phyloP scores from a whole-genome alignment of 2,329 filamentous ascomycete species.

The Fonsecaea multimorphosa region DNA sequence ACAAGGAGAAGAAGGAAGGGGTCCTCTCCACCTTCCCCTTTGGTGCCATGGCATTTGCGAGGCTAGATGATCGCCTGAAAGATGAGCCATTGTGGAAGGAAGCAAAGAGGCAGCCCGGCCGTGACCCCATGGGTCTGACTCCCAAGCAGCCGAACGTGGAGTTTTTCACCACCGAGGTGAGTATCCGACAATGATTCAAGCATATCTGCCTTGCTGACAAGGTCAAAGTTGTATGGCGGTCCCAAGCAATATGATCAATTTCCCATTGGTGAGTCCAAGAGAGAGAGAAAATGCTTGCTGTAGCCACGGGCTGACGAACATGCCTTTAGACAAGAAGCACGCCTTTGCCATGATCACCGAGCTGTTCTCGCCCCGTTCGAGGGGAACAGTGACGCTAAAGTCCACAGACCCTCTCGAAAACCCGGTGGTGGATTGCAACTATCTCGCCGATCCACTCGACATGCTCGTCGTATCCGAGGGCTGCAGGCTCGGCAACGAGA shows the following conservation, averaged over 20 bases:
- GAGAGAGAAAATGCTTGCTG: neutral
- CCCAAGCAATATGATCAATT: constrained; percentile 64
- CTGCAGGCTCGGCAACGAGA: constrained; percentile 65
- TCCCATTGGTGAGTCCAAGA: constrained; percentile 48
- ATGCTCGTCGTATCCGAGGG: constrained; percentile 65
- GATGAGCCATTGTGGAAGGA: constrained; percentile 62
- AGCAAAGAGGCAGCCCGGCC: constrained; percentile 54
- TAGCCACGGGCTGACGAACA: neutral
- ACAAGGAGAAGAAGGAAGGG: constrained; percentile 64
- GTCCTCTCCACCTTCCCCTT: constrained; percentile 68
- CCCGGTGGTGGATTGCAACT: constrained; percentile 65
- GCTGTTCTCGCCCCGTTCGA: constrained; percentile 63
- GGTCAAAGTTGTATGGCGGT: constrained; percentile 41
- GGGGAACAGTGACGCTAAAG: constrained; percentile 61
- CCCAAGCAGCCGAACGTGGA: constrained; percentile 65
- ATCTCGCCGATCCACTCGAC: constrained; percentile 63
- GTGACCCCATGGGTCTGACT: constrained; percentile 68
- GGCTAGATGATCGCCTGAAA: constrained; percentile 65
- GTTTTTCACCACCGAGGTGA: constrained; percentile 68
- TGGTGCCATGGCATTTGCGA: constrained; percentile 66
- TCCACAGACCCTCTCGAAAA: constrained; percentile 57
- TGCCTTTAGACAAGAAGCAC: constrained; percentile 52
- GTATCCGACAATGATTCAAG: constrained; percentile 40
- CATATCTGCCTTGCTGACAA: constrained; percentile 17
- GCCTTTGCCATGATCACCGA: constrained; percentile 65